Base-by-base conservation (phyloP, 129 eudicot species). In the Daucus carota region DNA sequence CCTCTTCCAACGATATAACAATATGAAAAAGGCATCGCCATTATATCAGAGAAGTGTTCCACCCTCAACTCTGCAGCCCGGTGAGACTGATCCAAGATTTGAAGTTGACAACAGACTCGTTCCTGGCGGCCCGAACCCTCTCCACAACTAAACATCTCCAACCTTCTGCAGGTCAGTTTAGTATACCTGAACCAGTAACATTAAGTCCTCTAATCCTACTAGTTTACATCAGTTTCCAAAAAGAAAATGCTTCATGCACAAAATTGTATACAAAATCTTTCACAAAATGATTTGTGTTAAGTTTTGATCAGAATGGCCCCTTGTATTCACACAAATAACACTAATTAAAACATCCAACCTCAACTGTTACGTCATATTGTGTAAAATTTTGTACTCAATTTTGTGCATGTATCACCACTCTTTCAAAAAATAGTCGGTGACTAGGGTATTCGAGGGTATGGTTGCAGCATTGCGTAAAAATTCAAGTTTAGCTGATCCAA, bases 61-160 rank as follows among this genome's bases (percentile, higher is more conserved):
- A 15, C 83, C 34, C 31, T 70, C 87, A 18, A 81, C 90, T 70
- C 44, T 76, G 63, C 79, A 76, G 66, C 72, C 83, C 11, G 75
- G 54, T 66, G 81, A 50, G 43, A 80, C 72, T 42, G 86, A 90
- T 79, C 76, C 86, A 33, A 52, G 73, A 72, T 84, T 78, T 80
- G 81, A 74, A 44, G 80, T 70, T 48, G 87, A 88, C 80, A 86
- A 84, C 78, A 87, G 96, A 76, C 78, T 82, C 12, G 86, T 90
- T 78, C 96, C 96, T 31, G 77, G 88, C 47, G 96, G 96, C 16
- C 92, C 96, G 17, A 90, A 90, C 78, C 96, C 92, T 63, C 86
- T 90, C 57, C 96, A 90, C 72, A 90, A 90, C 80, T 90, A 83
- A 85, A 63, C 32, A 70, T 41, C 11, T 12, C 74, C 32, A 0